phyloP scores from a whole-genome alignment of 306 rosid species.

The Cucurbita argyrosperma region DNA sequence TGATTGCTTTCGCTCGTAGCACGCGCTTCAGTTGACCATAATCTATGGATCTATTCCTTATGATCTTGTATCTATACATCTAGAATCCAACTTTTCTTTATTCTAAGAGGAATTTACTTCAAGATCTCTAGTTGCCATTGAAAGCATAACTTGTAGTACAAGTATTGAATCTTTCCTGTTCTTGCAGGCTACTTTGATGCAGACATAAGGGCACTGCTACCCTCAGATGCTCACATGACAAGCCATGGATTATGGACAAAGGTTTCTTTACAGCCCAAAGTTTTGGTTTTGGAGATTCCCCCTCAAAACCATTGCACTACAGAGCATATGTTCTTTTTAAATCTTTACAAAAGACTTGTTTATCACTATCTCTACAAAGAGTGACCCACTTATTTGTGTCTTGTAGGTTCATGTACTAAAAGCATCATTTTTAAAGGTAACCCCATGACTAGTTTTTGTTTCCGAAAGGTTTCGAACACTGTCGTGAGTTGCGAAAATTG shows the following conservation, averaged over 20 bases:
- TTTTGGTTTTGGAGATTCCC: not conserved
- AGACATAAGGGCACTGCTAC: not conserved
- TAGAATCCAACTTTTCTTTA: not conserved
- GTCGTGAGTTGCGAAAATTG: no score
- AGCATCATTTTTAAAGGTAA: not conserved
- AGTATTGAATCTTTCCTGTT: not conserved
- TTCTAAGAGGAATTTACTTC: not conserved
- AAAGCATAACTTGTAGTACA: not conserved
- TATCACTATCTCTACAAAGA: not conserved
- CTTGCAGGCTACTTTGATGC: not conserved
- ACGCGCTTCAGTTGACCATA: not conserved
- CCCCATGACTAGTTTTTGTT: no score
- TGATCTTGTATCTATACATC: not conserved
- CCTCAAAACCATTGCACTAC: not conserved
- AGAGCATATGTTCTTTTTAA: not conserved
- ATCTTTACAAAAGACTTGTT: not conserved
- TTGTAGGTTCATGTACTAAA: not conserved
- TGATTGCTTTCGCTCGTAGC: not conserved
- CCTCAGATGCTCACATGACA: not conserved
- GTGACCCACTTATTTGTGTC: not conserved
- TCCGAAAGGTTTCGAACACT: not conserved
- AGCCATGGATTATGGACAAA: not conserved
- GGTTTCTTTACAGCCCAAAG: conserved; percentile 1
- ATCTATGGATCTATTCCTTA: not conserved
- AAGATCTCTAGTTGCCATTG: not conserved